Conservation (phyloP, 805 yeast species). For the Sugiyamaella lignohabitans region DNA sequence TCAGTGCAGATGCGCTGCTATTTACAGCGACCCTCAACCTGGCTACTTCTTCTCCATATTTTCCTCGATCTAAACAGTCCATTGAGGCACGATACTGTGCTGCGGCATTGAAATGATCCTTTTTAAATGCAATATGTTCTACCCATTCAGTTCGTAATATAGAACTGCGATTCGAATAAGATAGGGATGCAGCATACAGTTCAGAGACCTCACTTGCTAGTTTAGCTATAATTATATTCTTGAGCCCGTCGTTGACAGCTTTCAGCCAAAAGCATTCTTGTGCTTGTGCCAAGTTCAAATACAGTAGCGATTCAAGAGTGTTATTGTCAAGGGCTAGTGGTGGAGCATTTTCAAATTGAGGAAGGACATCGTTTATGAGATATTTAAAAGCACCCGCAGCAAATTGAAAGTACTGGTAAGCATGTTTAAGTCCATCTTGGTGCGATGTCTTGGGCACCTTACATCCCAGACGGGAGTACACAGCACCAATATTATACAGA, state of each 20-base stretch:
- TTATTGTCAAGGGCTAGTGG: constrained; percentile 45
- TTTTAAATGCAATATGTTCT: constrained; percentile 53
- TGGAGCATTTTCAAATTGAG: constrained; percentile 21
- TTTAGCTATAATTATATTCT: constrained; percentile 56
- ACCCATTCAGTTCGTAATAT: constrained; percentile 59
- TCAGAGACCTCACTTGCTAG: constrained; percentile 58
- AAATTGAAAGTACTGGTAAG: constrained; percentile 58
- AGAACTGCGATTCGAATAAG: constrained; percentile 41
- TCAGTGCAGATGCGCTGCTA: constrained; percentile 34
- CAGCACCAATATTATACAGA: constrained; percentile 61
- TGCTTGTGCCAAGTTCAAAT: constrained; percentile 70
- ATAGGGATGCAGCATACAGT: constrained; percentile 45
- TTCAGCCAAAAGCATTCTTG: constrained; percentile 83
- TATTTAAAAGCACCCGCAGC: constrained; percentile 62
- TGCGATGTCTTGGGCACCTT: constrained; percentile 32
- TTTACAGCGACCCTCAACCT: constrained; percentile 41
- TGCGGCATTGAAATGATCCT: constrained; percentile 62
- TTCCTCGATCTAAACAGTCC: constrained; percentile 39
- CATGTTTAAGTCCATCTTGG: constrained; percentile 38
- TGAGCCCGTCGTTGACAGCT: constrained; percentile 46
- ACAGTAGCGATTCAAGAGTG: constrained; percentile 45
- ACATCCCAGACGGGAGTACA: constrained; percentile 52
- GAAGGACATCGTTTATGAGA: constrained; percentile 26
- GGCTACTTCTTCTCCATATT: constrained; percentile 69
- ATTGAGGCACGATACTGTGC: constrained; percentile 59